Evolutionary conservation across 192 early-diverging fungal genomes (phyloP).

Genomic region (Coemansia brasiliensis): DNA sequence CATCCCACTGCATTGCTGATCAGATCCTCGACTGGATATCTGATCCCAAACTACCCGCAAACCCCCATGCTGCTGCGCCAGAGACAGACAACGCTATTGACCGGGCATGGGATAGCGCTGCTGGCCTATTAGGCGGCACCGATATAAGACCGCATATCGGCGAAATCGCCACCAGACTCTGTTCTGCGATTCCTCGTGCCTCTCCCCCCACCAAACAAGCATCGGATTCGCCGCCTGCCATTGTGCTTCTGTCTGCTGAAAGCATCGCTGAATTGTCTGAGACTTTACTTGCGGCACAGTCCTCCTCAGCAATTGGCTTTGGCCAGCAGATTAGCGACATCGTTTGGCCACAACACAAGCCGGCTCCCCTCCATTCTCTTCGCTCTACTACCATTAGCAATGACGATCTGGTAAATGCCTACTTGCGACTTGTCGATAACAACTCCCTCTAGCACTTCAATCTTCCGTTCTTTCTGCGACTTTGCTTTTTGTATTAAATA

Average conservation of each 20-base stretch:
- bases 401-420: constrained; percentile 28
- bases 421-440: constrained; percentile 16
- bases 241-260: neutral
- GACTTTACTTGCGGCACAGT: neutral
- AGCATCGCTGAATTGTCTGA: neutral
- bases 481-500: neutral
- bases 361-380: neutral
- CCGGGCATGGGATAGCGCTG: constrained; percentile 31
- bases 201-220: neutral
- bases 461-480: no score
- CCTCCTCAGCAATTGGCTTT: constrained; percentile 4
- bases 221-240: neutral
- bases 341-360: constrained; percentile 11
- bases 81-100: neutral
- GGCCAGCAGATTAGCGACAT: neutral
- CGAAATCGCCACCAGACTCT: constrained; percentile 33
- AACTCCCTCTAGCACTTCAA: no score
- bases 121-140: constrained; percentile 36
- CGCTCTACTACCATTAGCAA: no score
- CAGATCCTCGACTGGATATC: constrained; percentile 37
- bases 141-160: constrained; percentile 22
- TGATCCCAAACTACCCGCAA: neutral
- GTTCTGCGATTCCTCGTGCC: constrained; percentile 12
- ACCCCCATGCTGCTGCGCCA: neutral
- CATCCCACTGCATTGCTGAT: constrained; percentile 4